Evolutionary conservation across 352 stramenopile species (phyloP).

Genomic region (Globisporangium nagaii): DNA sequence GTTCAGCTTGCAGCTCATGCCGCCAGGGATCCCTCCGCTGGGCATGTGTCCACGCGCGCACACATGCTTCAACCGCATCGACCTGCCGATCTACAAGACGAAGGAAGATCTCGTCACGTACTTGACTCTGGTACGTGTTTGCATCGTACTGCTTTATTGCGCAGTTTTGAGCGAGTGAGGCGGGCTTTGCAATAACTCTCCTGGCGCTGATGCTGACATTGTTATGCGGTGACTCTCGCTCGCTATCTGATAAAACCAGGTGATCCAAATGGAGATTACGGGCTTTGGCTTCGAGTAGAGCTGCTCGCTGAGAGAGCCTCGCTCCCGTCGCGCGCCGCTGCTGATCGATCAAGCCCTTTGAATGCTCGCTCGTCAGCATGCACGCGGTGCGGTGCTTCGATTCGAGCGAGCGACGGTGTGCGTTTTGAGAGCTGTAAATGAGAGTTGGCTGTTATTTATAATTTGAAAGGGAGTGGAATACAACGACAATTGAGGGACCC

Average conservation of each 20-base stretch:
- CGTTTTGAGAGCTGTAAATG: no score
- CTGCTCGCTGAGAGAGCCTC: no score
- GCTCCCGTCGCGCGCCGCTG: no score
- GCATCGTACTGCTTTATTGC: not conserved
- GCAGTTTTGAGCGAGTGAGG: no score
- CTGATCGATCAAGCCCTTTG: no score
- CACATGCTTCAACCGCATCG: constrained; percentile 88
- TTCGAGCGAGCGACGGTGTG: no score
- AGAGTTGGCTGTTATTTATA: no score
- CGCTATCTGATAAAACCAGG: constrained; percentile 24
- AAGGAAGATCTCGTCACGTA: constrained; percentile 85
- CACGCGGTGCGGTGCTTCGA: no score
- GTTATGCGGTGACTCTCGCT: constrained; percentile 35
- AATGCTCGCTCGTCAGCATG: no score
- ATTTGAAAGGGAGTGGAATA: no score
- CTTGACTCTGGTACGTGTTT: constrained; percentile 69
- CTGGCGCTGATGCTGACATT: constrained; percentile 1
- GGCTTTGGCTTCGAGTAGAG: constrained; percentile 66
- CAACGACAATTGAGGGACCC: no score
- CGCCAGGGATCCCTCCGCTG: constrained; percentile 31
- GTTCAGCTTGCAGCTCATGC: constrained; percentile 76
- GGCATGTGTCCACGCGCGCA: constrained; percentile 76
- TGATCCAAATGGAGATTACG: constrained; percentile 85
- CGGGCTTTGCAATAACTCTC: no score
- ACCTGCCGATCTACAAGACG: constrained; percentile 73